These are phyloP conservation scores for Coniophora puteana DNA, from an alignment of 1,284 basidiomycete species.

Conservation along the genomic window DNA sequence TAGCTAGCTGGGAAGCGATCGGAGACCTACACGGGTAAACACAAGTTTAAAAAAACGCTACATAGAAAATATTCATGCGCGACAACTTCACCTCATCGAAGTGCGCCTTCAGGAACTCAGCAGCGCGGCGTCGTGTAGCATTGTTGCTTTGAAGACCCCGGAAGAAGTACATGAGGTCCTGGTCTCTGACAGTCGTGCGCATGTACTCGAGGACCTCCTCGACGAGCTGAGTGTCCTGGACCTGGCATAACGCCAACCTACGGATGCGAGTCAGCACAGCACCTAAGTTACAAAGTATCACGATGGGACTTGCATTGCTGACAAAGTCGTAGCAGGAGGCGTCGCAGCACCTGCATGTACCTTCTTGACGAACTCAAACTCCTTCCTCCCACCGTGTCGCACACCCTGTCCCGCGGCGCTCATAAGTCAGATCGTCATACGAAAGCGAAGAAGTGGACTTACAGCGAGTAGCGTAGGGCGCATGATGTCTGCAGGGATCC, in stretches of 20 bases:
- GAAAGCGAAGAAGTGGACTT: slow-evolving; percentile 15
- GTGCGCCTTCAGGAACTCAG: slow-evolving; percentile 50
- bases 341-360: slow-evolving; percentile 75
- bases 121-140: slow-evolving; percentile 29
- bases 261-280: slow-evolving; percentile 5
- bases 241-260: slow-evolving; percentile 31
- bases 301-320: slow-evolving; percentile 57
- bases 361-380: slow-evolving; percentile 74
- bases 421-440: slow-evolving; percentile 4
- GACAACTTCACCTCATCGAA: slow-evolving; percentile 52
- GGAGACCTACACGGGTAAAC: slow-evolving; percentile 55
- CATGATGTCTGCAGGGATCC: slow-evolving; percentile 78
- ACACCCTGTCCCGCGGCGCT: slow-evolving; percentile 45
- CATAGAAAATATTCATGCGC: slow-evolving; percentile 23
- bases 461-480: slow-evolving; percentile 49
- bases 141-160: slow-evolving; percentile 33
- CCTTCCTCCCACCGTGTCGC: slow-evolving; percentile 69
- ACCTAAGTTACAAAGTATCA: not conserved
- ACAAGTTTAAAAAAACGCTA: no score
- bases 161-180: slow-evolving; percentile 49
- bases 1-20: slow-evolving; percentile 73
- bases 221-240: slow-evolving; percentile 33
- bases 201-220: slow-evolving; percentile 47
- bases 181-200: slow-evolving; percentile 43
- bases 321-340: slow-evolving; percentile 60